These are phyloP conservation scores for Penicillium brevicompactum DNA, from an alignment of 2,329 filamentous ascomycete genomes.

Conservation along the genomic window DNA sequence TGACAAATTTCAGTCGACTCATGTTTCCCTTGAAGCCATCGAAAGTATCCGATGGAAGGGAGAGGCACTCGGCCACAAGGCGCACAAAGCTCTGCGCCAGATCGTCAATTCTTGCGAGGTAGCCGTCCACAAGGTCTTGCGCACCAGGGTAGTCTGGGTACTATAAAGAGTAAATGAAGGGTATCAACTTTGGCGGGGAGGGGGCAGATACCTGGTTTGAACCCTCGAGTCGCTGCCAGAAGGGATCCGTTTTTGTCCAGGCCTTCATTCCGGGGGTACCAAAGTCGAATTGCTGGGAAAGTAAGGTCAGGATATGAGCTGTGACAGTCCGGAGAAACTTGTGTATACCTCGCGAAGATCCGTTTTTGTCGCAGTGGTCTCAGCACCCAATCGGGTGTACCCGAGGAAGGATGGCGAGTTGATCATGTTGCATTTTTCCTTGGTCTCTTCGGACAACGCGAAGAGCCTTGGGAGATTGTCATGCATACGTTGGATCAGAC, in stretches of 20 bases:
- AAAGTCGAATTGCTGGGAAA: constrained; percentile 48
- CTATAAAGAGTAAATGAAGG: constrained; percentile 10
- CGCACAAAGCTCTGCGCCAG: constrained; percentile 57
- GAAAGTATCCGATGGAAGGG: constrained; percentile 51
- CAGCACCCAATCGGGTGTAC: constrained; percentile 37
- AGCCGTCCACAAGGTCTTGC: constrained; percentile 46
- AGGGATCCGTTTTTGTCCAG: constrained; percentile 45
- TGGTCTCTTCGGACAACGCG: constrained; percentile 26
- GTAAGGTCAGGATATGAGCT: not conserved
- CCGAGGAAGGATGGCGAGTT: constrained; percentile 37
- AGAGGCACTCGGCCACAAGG: constrained; percentile 58
- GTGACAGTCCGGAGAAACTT: not conserved
- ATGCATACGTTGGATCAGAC: constrained; percentile 25
- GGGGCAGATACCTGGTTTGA: constrained; percentile 26
- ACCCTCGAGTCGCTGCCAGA: constrained; percentile 42
- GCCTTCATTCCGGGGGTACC: constrained; percentile 33
- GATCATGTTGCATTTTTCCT: constrained; percentile 35
- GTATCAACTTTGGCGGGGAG: not conserved
- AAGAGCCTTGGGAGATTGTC: constrained; percentile 28
- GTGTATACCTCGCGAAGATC: constrained; percentile 35
- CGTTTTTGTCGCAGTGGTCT: constrained; percentile 35
- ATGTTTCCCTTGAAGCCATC: constrained; percentile 52
- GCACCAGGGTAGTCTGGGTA: constrained; percentile 29
- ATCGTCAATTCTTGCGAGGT: constrained; percentile 52
- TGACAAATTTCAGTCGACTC: constrained; percentile 58